These are phyloP conservation scores for Botrytis paeoniae DNA, from an alignment of 2,329 filamentous ascomycete species.

Conservation along the genomic window DNA sequence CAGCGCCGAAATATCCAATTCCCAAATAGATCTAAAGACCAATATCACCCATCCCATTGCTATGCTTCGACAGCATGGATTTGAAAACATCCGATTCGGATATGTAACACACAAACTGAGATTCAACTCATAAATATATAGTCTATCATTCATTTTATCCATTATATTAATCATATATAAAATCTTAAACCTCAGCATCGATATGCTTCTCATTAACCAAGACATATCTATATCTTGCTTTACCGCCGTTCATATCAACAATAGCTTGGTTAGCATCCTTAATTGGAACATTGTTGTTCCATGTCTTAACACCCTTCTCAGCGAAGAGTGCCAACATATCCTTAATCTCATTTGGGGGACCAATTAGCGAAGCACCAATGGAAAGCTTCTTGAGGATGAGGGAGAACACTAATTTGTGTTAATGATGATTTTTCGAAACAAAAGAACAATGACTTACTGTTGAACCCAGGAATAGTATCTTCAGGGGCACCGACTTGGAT, in stretches of 20 bases:
- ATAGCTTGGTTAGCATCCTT: conserved; percentile 56
- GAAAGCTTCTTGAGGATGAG: conserved; percentile 55
- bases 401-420: conserved; percentile 42
- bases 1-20: too few relatives aligned
- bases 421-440: neutral
- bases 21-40: too few relatives aligned
- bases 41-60: too few relatives aligned
- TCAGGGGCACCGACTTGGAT: conserved; percentile 67
- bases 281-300: conserved; percentile 55
- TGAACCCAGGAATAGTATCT: conserved; percentile 51
- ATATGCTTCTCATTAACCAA: conserved; percentile 43
- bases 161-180: neutral
- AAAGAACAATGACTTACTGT: conserved; percentile 32
- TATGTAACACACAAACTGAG: neutral
- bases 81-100: too few relatives aligned
- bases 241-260: conserved; percentile 55
- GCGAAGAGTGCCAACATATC: conserved; percentile 61
- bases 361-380: conserved; percentile 43
- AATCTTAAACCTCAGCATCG: neutral
- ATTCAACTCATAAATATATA: neutral
- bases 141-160: neutral
- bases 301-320: conserved; percentile 56
- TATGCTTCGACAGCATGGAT: too few relatives aligned
- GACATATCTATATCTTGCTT: conserved; percentile 51
- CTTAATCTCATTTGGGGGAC: conserved; percentile 51